Evolutionary conservation across 2,329 filamentous ascomycete genomes (phyloP), one percentile per base, ranked within the genome.

Genomic region (Diaporthe vaccinii): DNA sequence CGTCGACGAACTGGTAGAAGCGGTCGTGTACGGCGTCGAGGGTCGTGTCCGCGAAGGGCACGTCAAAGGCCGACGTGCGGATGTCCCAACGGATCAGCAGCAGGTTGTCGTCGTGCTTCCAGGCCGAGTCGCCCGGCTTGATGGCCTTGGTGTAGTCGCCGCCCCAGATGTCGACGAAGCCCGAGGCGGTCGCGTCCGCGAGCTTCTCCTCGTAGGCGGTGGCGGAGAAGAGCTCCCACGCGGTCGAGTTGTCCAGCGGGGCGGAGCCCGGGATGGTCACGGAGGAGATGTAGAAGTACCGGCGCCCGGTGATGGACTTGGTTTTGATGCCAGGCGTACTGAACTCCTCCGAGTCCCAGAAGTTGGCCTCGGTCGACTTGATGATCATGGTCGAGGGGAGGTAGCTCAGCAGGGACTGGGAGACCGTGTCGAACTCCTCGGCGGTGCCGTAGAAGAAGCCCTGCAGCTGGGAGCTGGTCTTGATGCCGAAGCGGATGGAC

Each of bases 71-170:
- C 10, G 49, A 25, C 49, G 49, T 68, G 49, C 72, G 72, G 28
- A 73, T 57, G 49, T 73, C 72, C 72, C 72, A 73, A 6, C 72
- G 72, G 34, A 73, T 39, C 20, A 73, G 61, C 72, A 73, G 72
- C 72, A 73, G 72, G 59, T 73, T 68, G 59, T 44, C 46, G 59
- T 73, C 72, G 72, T 73, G 72, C 72, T 73, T 73, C 72, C 72
- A 73, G 12, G 72, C 72, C n/a, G 72, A 67, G 34, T 20, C 39
- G 59, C 34, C 72, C 17, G 59, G 25, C 44, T 22, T n/a, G n/a
- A 73, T 4, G n/a, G 15, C 39, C 51, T 68, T 73, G 59, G 49
- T 73, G 72, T 46, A 73, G 9, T 22, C 20, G 46, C 72, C 72
- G 28, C 59, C 72, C 72, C 72, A 73, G 49, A 73, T 57, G 46